Percentiles rank a stretch among this genome's conserved stretches.
Conservation (phyloP, 768 basidiomycete species). For the Clavulina sp. region DNA sequence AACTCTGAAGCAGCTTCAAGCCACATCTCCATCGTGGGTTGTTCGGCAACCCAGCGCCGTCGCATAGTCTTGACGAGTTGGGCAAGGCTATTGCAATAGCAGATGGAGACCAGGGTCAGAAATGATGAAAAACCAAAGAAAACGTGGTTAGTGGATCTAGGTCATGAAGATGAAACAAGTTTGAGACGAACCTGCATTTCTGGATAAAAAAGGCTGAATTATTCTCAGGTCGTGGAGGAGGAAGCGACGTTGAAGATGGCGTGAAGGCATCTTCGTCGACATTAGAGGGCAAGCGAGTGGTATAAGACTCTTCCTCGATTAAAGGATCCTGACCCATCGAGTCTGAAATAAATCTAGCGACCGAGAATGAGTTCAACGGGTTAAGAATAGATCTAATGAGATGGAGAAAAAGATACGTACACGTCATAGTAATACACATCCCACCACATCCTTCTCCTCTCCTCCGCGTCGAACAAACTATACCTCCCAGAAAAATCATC, state of each 20-base stretch:
- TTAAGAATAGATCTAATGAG: background rate
- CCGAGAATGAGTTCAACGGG: background rate
- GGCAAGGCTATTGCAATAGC: conserved; percentile 35
- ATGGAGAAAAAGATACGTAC: conserved; percentile 27
- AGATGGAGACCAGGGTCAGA: too few species aligned
- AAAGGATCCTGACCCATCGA: conserved; percentile 44
- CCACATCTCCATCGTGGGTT: conserved; percentile 23
- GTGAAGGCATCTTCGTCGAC: conserved; percentile 38
- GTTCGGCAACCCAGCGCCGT: conserved; percentile 29
- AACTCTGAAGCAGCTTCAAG: conserved; percentile 44
- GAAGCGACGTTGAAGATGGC: conserved; percentile 29
- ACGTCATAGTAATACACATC: conserved; percentile 60
- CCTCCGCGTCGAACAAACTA: conserved; percentile 33
- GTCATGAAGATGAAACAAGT: background rate
- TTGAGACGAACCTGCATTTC: conserved; percentile 39
- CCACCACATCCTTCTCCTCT: conserved; percentile 54
- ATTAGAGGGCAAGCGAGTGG: conserved; percentile 35
- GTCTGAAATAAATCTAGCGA: conserved; percentile 48
- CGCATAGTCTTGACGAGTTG: conserved; percentile 46
- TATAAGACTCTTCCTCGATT: conserved; percentile 36
- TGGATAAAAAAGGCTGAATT: conserved; percentile 34
- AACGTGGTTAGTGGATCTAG: conserved; percentile 1
- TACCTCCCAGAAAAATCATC: conserved; percentile 33
- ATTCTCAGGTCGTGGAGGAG: conserved; percentile 18
- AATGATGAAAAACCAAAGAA: background rate